Evolutionary conservation across 768 basidiomycete species (phyloP), one percentile per base, ranked within the genome.

Genomic region (Lactarius indigo): DNA sequence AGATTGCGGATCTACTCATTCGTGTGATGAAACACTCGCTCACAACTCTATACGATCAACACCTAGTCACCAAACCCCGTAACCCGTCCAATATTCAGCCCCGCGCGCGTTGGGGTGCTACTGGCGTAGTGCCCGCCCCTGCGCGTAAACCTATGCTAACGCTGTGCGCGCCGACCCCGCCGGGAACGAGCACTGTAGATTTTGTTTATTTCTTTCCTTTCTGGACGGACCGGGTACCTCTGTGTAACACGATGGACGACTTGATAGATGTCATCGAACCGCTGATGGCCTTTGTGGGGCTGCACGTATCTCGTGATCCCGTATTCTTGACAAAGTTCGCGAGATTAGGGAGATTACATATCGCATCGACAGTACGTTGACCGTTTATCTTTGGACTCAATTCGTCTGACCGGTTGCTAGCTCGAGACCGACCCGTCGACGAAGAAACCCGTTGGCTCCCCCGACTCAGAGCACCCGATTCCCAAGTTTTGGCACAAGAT

Each of bases 171-270:
- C 96, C 96, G 3, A 84, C 85, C 15, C 95, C 96, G 30, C 90
- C 92, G 0, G 83, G 85, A 71, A 95, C 93, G 26, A 84, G 79
- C 62, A 82, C 80, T 3, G 83, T 82, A n/a, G 86, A 89, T 59
- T 96, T 93, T 72, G 84, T 92, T 6, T 97, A 92, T 81, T 98
- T 97, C 82, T 96, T 89, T 75, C 90, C 93, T 15, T 81, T 87
- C 64, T 98, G 95, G 95, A 75, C 78, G 17, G 84, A 89, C 55
- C 82, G 83, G 58, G 79, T 96, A 35, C 92, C 91, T 5, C 71
- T 87, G 35, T 89, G 89, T 73, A 77, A 79, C 8, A 79, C 80
- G 0, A 74, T 86, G 59, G 87, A 88, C 52, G 94, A 96, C 72
- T 75, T 97, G 41, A 79, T 85, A 64, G 83, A 87, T 71, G 85